Evolutionary conservation across 495 filamentous ascomycete species (phyloP), one percentile per base, ranked within the genome.

Genomic region (Xylaria longipes): DNA sequence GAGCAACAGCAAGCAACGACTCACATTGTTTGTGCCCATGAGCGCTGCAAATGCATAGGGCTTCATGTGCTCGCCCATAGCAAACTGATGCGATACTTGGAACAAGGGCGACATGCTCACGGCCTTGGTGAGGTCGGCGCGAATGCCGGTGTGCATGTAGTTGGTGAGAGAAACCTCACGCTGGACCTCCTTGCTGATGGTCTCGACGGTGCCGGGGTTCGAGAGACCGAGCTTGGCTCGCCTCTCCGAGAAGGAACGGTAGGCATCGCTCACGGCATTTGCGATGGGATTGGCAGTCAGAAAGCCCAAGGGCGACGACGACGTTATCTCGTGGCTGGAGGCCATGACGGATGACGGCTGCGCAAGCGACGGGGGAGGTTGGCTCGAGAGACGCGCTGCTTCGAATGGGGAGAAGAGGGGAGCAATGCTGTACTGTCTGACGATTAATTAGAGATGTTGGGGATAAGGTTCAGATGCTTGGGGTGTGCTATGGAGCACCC

Each of bases 71-170:
- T 96, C 92, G 69, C 97, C 95, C 90, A 97, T 93, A 39, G 95
- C 89, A 80, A 99, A 96, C 65, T 95, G 91, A 87, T 99, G 97
- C 63, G 95, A 97, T 71, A 97, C 91, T 82, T 98, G 95, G 88
- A 99, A 99, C 76, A 98, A 84, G 58, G 96, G 97, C 73, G 90
- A 88, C 78, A 97, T 87, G 85, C 93, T 93, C 84, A 98, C 95
- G 75, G 92, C 91, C 87, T 98, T 99, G 73, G 92, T 97, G 77
- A 98, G 83, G 81, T 99, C 97, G 77, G 96, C 97, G 73, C 94
- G 92, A 79, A 99, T 87, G 69, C 97, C 97, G 25, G 92, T 88
- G 87, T 98, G 98, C 89, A 95, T 96, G 79, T 93, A 92, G 84
- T 97, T 97, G 81, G 90, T 94, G 74, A 97, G 89, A 80, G 98